Base-by-base conservation (phyloP, 2,329 filamentous ascomycete genomes). In the Tympanopsis confertula region DNA sequence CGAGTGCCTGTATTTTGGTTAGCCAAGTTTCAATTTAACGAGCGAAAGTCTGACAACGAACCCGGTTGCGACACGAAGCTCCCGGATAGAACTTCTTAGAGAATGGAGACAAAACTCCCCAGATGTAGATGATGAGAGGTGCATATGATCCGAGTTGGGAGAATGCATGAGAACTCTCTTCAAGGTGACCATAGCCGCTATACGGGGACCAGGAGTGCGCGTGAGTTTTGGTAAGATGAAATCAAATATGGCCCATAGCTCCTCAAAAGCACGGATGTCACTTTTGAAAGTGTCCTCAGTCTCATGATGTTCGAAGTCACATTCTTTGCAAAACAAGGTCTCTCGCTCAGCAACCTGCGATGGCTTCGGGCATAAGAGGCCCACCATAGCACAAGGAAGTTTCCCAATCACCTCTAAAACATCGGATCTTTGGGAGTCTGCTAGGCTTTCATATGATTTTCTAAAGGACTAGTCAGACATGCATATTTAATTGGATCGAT, bases 91-190 rank as follows among this genome's bases (percentile, higher is more conserved):
- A 47, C 75, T 78, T 43, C 69, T 68, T 39, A 82, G 57, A 3
- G 70, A 72, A 41, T 68, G 63, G 13, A 82, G 55, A 45, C 74
- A 71, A 55, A 71, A 73, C 45, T 75, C 66, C 0, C 75, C 75
- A 36, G 76, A 57, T 5, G 59, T 48, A 18, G 71, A 73, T 3
- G 50, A 54, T 13, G 58, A 57, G 4, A 81, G 56, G 38, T 68
- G 62, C 19, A 76, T 52, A 40, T 69, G 54, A 13, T 57, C 55
- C 2, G 55, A 39, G 26, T 63, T 59, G 4, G 56, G 54, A 2
- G 67, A 63, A 48, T 78, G 73, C 42, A 66, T 65, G 24, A 77
- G 56, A 28, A 76, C 56, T 37, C 68, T 65, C 41, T 65, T 65
- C 38, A 80, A 61, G 13, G 68, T 61, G 37, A 65, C 49, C 56